Conservation (phyloP, 2,329 filamentous ascomycete species). For the Hortaea sp. region DNA sequence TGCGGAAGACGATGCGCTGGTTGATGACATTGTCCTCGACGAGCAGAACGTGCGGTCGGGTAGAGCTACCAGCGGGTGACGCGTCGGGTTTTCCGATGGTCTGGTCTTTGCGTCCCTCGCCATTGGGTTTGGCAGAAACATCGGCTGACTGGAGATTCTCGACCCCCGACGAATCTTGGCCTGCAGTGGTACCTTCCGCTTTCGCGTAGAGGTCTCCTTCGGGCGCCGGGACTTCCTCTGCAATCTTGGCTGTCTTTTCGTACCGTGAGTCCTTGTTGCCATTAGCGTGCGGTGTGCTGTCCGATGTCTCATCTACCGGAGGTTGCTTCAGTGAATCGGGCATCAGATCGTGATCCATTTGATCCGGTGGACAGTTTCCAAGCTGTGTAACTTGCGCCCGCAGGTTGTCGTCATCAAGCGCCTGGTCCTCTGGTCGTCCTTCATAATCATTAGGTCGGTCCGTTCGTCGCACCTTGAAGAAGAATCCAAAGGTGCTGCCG, state of each 20-base stretch:
- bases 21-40: conserved; percentile 23
- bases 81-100: not conserved
- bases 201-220: not conserved
- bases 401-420: conserved; percentile 1
- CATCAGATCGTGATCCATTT: conserved; percentile 8
- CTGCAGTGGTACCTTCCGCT: not conserved
- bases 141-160: not conserved
- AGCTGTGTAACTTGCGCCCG: conserved; percentile 1
- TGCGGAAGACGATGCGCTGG: conserved; percentile 20
- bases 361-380: conserved; percentile 1
- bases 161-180: not conserved
- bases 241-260: not conserved
- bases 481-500: conserved; percentile 36
- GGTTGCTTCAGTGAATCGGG: conserved; percentile 21
- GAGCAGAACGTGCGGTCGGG: conserved; percentile 4
- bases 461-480: conserved; percentile 22
- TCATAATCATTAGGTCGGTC: conserved; percentile 7
- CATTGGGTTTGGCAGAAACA: not conserved
- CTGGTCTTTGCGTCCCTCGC: not conserved
- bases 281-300: not conserved
- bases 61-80: not conserved
- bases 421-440: conserved; percentile 3
- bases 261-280: not conserved
- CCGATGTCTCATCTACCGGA: conserved; percentile 13
- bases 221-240: not conserved